Conservation (phyloP, 129 eudicot genomes). For the Ambrosia trifida region DNA sequence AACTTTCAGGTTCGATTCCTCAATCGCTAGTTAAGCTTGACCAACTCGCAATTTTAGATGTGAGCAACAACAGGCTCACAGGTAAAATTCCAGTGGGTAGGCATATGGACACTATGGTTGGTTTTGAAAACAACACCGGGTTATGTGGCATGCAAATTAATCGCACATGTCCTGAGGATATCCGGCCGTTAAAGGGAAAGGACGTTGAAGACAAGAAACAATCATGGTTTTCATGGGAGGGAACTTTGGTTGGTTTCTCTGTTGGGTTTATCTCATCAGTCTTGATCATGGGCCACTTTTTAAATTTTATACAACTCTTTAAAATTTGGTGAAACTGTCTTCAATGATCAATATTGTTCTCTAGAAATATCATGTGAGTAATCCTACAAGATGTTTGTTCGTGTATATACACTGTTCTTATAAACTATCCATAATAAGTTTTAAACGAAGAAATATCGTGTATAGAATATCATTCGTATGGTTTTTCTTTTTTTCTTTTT, state of each 20-base stretch:
- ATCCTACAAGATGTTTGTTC: no score
- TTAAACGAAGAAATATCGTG: no score
- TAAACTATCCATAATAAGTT: no score
- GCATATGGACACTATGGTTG: conserved; percentile 50
- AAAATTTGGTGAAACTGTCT: conserved; percentile 23
- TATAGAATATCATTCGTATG: no score
- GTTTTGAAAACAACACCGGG: conserved; percentile 47
- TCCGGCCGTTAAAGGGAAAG: neutral
- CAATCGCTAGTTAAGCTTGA: conserved; percentile 37
- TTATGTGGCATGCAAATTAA: conserved; percentile 54
- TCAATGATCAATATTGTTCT: no score
- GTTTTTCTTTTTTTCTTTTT: no score
- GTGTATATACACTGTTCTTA: no score
- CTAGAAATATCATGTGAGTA: no score
- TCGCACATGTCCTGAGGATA: conserved; percentile 33
- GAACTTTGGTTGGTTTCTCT: conserved; percentile 42
- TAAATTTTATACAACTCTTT: conserved; percentile 19
- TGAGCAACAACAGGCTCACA: conserved; percentile 47
- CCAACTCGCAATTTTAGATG: conserved; percentile 36
- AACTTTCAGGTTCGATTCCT: conserved; percentile 47
- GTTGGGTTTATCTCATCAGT: conserved; percentile 37
- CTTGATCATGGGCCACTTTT: conserved; percentile 27
- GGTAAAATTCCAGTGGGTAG: conserved; percentile 47
- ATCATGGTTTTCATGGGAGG: conserved; percentile 46
- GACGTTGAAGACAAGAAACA: conserved; percentile 18